Evolutionary conservation across 2,329 filamentous ascomycete species (phyloP), one percentile per base, ranked within the genome.

Genomic region (Fusarium nygamai): DNA sequence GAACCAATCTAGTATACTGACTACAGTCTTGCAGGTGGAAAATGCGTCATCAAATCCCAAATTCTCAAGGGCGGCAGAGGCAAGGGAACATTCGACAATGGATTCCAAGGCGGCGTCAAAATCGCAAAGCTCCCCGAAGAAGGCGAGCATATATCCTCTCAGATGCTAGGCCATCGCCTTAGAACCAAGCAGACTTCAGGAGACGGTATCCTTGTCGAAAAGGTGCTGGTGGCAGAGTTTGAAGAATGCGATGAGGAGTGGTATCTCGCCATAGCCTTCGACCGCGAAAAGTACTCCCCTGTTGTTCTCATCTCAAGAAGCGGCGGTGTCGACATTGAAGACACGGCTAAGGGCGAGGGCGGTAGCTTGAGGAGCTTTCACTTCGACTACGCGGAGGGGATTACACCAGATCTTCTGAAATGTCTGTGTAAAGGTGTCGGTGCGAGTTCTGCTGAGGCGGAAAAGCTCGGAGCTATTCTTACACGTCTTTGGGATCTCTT

Each of bases 21-120:
- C n/a, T 29, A 16, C 8, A 11, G 19, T 14, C 11, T 20, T 11
- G 1, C 19, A 61, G 59, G 59, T 12, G 59, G 59, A 5, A 61
- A 61, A 34, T 61, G 59, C 10, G 59, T 54, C 36, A 61, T 61
- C 27, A 61, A 61, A 34, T 61, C 59, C 2, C 59, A 61, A 29
- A 61, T 61, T 20, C 36, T 61, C 4, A 61, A 61, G 0, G 59
- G 59, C n/a, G 59, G 59, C 1, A 34, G 59, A 43, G 59, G 59
- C 22, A 54, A 54, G 20, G 59, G 59, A 11, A 61, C 59, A 19
- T 61, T 54, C 11, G 59, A 61, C 14, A 61, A 27, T 16, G 59
- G 59, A n/a, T 34, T 61, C 19, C 12, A 29, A 4, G 47, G 59
- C 29, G 59, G 59, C 6, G 47, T 61, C 5, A 54, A 19, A 43